Evolutionary conservation across 2,329 filamentous ascomycete species (phyloP).

Genomic region (Hypoxylon sp.): DNA sequence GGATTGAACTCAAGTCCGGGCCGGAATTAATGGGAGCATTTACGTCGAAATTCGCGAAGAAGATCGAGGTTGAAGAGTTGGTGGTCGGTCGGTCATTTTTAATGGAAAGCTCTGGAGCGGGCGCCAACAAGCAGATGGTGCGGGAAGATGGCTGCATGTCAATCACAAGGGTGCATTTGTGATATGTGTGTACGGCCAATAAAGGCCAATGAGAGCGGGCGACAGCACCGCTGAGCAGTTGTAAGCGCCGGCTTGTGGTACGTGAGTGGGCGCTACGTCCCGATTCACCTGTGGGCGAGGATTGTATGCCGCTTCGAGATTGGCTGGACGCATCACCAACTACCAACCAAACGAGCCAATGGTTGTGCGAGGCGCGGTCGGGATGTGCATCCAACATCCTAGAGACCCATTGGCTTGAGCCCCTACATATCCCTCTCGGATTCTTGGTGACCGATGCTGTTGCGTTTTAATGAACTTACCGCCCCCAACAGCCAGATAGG

Average conservation of each 20-base stretch:
- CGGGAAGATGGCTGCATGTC: slow-evolving; percentile 51
- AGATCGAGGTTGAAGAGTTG: slow-evolving; percentile 40
- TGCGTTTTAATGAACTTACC: slow-evolving; percentile 29
- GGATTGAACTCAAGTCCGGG: slow-evolving; percentile 35
- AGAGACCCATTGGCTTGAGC: slow-evolving; percentile 35
- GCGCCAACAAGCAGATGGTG: slow-evolving; percentile 33
- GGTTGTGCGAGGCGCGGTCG: slow-evolving; percentile 33
- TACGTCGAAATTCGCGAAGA: slow-evolving; percentile 47
- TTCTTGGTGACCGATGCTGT: slow-evolving; percentile 37
- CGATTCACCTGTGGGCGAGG: slow-evolving; percentile 35
- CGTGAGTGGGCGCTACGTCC: slow-evolving; percentile 50
- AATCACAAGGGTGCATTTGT: slow-evolving; percentile 53
- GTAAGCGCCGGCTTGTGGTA: slow-evolving; percentile 52
- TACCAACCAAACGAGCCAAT: slow-evolving; percentile 31
- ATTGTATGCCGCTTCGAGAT: slow-evolving; percentile 46
- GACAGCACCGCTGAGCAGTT: slow-evolving; percentile 43
- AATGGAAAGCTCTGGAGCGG: slow-evolving; percentile 31
- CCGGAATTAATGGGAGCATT: slow-evolving; percentile 42
- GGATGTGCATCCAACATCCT: slow-evolving; percentile 28
- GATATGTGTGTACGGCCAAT: slow-evolving; percentile 45
- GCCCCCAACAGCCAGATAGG: slow-evolving; percentile 37
- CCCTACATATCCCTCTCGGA: slow-evolving; percentile 37
- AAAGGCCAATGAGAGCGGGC: slow-evolving; percentile 51
- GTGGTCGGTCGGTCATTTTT: slow-evolving; percentile 46
- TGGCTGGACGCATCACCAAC: slow-evolving; percentile 41